Evolutionary conservation across 202 grass and related monocot species (phyloP).

Genomic region (Panicum virgatum): DNA sequence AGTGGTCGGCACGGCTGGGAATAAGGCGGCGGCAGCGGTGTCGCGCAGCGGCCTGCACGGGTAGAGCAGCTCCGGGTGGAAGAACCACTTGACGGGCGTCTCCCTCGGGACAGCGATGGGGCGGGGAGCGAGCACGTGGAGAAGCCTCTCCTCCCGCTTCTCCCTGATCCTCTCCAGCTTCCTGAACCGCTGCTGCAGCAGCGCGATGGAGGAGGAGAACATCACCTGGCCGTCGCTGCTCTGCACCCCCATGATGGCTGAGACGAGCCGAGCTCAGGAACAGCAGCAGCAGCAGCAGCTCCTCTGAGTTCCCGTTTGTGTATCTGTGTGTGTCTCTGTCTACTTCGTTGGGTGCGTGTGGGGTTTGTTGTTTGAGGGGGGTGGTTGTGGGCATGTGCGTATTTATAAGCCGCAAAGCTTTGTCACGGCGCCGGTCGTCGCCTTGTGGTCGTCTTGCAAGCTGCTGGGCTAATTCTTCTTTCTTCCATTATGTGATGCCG

Average conservation of each 20-base stretch:
- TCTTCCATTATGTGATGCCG: constrained; percentile 32
- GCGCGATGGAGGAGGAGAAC: constrained; percentile 58
- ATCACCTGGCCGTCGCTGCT: constrained; percentile 39
- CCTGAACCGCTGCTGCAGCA: constrained; percentile 62
- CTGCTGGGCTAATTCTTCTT: constrained; percentile 33
- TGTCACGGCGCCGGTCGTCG: constrained; percentile 36
- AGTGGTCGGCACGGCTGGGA: constrained; percentile 20
- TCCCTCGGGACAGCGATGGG: background rate
- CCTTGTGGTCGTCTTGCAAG: constrained; percentile 44
- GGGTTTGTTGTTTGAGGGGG: constrained; percentile 34
- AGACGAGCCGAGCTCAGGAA: background rate
- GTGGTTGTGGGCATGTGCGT: constrained; percentile 35
- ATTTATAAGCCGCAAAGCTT: constrained; percentile 50
- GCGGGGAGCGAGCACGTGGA: constrained; percentile 32
- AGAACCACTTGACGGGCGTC: constrained; percentile 56
- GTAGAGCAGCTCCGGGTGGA: constrained; percentile 64
- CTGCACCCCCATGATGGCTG: constrained; percentile 31
- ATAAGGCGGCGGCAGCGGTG: constrained; percentile 27
- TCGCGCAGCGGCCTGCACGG: constrained; percentile 53
- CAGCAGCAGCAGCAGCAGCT: background rate
- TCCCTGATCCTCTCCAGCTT: constrained; percentile 57
- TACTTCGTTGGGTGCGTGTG: constrained; percentile 17
- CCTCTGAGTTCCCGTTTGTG: constrained; percentile 9
- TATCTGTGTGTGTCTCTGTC: background rate
- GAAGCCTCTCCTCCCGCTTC: constrained; percentile 49